phyloP scores from a whole-genome alignment of 2,329 filamentous ascomycete genomes.

The Cucurbitaria berberidis region DNA sequence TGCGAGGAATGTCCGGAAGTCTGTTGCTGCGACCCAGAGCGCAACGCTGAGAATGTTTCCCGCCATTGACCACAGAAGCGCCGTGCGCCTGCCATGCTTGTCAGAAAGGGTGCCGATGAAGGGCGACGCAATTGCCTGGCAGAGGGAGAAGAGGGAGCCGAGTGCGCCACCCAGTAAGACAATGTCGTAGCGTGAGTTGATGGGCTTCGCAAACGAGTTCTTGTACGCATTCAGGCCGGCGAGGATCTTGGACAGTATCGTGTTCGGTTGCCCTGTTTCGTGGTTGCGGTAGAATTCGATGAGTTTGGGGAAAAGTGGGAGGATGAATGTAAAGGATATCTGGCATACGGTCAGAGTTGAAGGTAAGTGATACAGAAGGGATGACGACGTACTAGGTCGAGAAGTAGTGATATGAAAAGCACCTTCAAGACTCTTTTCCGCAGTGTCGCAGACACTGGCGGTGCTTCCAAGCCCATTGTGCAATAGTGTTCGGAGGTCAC shows the following conservation, averaged over 20 bases:
- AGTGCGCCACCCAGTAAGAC: conserved; percentile 92
- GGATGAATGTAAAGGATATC: conserved; percentile 98
- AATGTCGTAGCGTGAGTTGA: conserved; percentile 96
- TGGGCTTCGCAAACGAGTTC: conserved; percentile 85
- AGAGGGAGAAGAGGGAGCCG: conserved; percentile 89
- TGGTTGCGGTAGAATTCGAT: conserved; percentile 94
- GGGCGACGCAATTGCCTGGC: conserved; percentile 91
- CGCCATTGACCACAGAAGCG: conserved; percentile 87
- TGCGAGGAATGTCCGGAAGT: conserved; percentile 96
- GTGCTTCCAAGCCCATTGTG: conserved; percentile 34
- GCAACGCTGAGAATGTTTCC: conserved; percentile 94
- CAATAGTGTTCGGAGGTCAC: background rate
- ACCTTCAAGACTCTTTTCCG: conserved; percentile 86
- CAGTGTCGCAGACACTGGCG: conserved; percentile 51
- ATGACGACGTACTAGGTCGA: conserved; percentile 75
- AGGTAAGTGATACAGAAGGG: conserved; percentile 13
- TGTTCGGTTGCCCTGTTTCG: conserved; percentile 66
- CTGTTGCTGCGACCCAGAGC: conserved; percentile 89
- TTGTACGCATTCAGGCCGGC: conserved; percentile 92
- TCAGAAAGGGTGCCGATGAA: conserved; percentile 90
- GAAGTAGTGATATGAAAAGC: conserved; percentile 84
- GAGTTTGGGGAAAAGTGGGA: conserved; percentile 92
- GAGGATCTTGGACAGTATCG: conserved; percentile 79
- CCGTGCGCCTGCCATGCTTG: conserved; percentile 82
- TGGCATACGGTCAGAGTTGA: conserved; percentile 49